Conservation (phyloP, 305 asterid species). For the Ajuga reptans region DNA sequence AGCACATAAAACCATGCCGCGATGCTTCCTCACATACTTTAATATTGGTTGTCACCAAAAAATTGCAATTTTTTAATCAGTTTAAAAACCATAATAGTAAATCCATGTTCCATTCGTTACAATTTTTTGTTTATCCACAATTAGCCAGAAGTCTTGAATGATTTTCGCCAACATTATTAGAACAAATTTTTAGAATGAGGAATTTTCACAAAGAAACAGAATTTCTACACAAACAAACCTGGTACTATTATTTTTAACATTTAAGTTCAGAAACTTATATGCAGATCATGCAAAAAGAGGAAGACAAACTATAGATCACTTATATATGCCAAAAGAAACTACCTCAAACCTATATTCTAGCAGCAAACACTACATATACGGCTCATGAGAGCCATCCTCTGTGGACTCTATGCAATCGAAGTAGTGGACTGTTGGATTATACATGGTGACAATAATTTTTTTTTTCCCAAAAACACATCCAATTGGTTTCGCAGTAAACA, state of each 20-base stretch:
- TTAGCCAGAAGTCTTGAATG: neutral
- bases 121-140: neutral
- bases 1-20: neutral
- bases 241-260: neutral
- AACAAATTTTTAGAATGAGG: neutral
- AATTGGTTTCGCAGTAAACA: neutral
- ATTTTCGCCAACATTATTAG: neutral
- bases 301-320: neutral
- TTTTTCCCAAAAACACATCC: neutral
- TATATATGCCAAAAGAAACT: neutral
- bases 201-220: neutral
- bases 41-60: neutral
- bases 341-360: neutral
- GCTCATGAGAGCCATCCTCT: neutral
- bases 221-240: neutral
- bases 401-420: neutral
- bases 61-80: neutral
- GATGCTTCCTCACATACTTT: neutral
- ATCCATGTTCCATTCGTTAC: neutral
- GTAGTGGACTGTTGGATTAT: neutral
- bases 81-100: neutral
- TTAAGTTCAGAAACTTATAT: neutral
- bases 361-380: neutral
- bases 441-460: neutral
- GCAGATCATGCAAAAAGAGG: neutral